A percentile compares a stretch with the other conserved stretches of the same genome.
Evolutionary conservation across 2,329 filamentous ascomycete genomes (phyloP).

Genomic region (Paraphoma chrysanthemicola): DNA sequence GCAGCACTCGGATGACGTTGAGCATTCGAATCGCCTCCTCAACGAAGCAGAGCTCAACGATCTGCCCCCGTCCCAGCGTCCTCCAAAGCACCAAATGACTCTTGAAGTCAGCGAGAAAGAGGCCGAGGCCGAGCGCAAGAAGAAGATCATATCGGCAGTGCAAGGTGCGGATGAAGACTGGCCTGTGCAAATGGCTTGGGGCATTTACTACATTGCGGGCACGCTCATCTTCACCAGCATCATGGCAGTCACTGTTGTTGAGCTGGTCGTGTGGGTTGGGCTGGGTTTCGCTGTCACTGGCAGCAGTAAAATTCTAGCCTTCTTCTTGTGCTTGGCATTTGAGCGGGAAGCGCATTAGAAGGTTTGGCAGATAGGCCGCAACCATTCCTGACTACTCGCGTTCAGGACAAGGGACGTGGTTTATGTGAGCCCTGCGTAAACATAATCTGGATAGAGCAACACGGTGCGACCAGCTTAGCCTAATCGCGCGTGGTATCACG

Average conservation of each 20-base stretch:
- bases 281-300: slow-evolving; percentile 26
- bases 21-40: not conserved
- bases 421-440: too few relatives aligned
- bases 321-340: slow-evolving; percentile 24
- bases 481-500: too few relatives aligned
- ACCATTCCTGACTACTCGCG: too few relatives aligned
- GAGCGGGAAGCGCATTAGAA: too few relatives aligned
- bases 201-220: slow-evolving; percentile 42
- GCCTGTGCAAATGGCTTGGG: slow-evolving; percentile 41
- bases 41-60: not conserved
- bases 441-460: too few relatives aligned
- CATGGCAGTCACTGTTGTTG: slow-evolving; percentile 43
- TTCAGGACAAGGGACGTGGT: too few relatives aligned
- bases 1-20: not conserved
- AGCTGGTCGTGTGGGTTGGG: slow-evolving; percentile 40
- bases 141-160: slow-evolving; percentile 21
- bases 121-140: not conserved
- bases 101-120: not conserved
- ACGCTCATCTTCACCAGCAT: slow-evolving; percentile 43
- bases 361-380: too few relatives aligned
- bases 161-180: slow-evolving; percentile 37
- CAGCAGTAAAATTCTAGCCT: slow-evolving; percentile 49
- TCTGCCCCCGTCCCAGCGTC: not conserved
- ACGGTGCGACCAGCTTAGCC: too few relatives aligned
- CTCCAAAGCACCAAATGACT: not conserved